Base-by-base conservation (phyloP, 2,329 filamentous ascomycete genomes). In the Neurospora sp. region DNA sequence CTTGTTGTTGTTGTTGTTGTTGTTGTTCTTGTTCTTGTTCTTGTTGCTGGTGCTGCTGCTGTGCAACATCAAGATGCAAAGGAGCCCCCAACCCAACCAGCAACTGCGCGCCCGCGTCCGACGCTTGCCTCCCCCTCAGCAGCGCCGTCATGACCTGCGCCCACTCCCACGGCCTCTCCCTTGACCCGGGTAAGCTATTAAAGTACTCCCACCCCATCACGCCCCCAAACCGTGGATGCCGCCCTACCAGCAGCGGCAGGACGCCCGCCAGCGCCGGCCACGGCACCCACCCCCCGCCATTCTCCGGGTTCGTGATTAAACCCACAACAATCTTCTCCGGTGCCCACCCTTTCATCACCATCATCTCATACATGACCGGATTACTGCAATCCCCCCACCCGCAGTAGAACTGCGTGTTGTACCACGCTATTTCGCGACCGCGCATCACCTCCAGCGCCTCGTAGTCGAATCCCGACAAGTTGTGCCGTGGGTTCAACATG, bases 161-260 rank as follows among this genome's bases (percentile, higher is more conserved):
- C 92, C 92, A 95, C 74, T 91, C 86, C 90, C 90, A 93, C 1
- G 90, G 90, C 70, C 82, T 81, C 38, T 83, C 82, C 67, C 79
- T 79, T 33, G 84, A 88, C 1, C 87, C 88, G 0, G 90, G 89
- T 69, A 88, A 78, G 66, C 87, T 84, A 79, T 93, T 93, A 81
- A 93, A 95, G 76, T 93, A 95, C 79, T 96, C 92, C 92, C 92
- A 95, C 2, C 91, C 91, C 89, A 93, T 93, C 0, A 95, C 89
- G 0, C 92, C 92, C 1, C 91, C 92, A 77, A 94, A 93, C 2
- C 81, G 82, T 3, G 86, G 84, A 75, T 90, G 91, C 73, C 84
- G 85, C 33, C 83, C 79, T 42, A 85, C 81, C 73, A 93, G 77
- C 52, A 83, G 77, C 38, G 83, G 83, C 66, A 93, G 78, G 23